Evolutionary conservation across 345 rosid species (phyloP).

Genomic region (Linum usitatissimum): DNA sequence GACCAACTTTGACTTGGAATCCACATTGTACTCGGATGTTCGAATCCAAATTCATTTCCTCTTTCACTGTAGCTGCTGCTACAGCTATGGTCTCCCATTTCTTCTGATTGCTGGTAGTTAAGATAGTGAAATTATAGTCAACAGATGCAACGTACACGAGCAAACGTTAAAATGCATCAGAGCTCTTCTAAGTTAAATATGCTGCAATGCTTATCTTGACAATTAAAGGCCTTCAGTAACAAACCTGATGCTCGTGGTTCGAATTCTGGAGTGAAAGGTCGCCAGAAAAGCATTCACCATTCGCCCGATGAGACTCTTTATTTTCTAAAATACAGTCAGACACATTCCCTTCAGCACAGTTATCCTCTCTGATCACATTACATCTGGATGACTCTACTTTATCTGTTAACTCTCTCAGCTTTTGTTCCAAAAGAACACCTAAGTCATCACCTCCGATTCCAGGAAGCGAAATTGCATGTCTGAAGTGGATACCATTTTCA

Average conservation of each 20-base stretch:
- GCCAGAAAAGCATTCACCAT: conserved; percentile 30
- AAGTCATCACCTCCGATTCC: conserved; percentile 41
- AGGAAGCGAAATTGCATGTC: conserved; percentile 25
- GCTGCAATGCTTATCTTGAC: too few species aligned
- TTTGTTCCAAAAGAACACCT: conserved; percentile 62
- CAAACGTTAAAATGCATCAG: not conserved
- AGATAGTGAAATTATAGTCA: conserved; percentile 3
- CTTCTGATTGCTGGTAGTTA: conserved; percentile 26
- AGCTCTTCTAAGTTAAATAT: too few species aligned
- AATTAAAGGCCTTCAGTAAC: conserved; percentile 16
- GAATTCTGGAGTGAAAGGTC: conserved; percentile 11
- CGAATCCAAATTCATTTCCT: conserved; percentile 28
- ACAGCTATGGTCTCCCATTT: conserved; percentile 30
- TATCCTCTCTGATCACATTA: conserved; percentile 35
- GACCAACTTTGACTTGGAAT: conserved; percentile 31
- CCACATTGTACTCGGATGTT: conserved; percentile 23
- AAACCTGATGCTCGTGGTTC: conserved; percentile 49
- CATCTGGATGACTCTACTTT: conserved; percentile 46
- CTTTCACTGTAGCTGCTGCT: conserved; percentile 33
- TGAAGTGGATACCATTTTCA: conserved; percentile 16
- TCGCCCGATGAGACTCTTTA: conserved; percentile 18
- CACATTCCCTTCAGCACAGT: conserved; percentile 21
- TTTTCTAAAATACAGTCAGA: conserved; percentile 27
- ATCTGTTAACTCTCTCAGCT: conserved; percentile 54
- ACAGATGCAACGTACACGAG: conserved; percentile 2